These are phyloP conservation scores for Venturia oleaginea DNA, from an alignment of 2,329 filamentous ascomycete genomes.

Conservation along the genomic window DNA sequence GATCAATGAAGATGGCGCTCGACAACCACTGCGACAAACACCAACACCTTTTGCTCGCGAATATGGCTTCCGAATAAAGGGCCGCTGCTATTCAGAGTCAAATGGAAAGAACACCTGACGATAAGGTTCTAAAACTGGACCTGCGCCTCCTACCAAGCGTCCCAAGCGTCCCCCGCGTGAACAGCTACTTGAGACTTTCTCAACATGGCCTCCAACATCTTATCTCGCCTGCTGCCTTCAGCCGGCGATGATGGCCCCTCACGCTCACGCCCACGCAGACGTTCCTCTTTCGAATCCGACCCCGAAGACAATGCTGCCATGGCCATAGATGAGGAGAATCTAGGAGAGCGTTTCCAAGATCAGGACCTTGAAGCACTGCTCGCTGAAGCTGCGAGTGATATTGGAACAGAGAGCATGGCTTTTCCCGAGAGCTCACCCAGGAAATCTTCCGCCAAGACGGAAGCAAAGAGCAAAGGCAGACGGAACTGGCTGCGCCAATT, in stretches of 20 bases:
- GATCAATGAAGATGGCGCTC: neutral
- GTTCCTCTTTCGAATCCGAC: constrained; percentile 36
- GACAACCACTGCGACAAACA: neutral
- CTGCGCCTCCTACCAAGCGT: neutral
- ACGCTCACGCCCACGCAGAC: constrained; percentile 30
- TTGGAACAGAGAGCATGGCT: constrained; percentile 34
- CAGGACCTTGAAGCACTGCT: constrained; percentile 49
- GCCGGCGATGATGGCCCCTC: constrained; percentile 29
- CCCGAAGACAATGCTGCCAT: constrained; percentile 38
- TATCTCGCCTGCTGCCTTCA: constrained; percentile 45
- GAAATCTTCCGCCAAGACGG: neutral
- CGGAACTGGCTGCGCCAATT: constrained; percentile 30
- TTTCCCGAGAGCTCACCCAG: constrained; percentile 17
- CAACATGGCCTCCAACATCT: constrained; percentile 42
- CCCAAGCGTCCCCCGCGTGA: constrained; percentile 8
- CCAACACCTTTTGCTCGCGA: neutral
- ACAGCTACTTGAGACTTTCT: constrained; percentile 8
- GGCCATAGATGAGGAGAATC: constrained; percentile 41
- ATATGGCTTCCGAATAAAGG: neutral
- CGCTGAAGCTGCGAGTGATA: constrained; percentile 42
- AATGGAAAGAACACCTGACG: constrained; percentile 2
- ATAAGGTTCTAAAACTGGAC: neutral
- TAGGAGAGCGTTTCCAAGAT: constrained; percentile 43
- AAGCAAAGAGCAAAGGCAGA: constrained; percentile 22
- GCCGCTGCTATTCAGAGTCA: neutral